These are phyloP conservation scores for Vicia sativa DNA, from an alignment of 306 rosid species.

Conservation along the genomic window DNA sequence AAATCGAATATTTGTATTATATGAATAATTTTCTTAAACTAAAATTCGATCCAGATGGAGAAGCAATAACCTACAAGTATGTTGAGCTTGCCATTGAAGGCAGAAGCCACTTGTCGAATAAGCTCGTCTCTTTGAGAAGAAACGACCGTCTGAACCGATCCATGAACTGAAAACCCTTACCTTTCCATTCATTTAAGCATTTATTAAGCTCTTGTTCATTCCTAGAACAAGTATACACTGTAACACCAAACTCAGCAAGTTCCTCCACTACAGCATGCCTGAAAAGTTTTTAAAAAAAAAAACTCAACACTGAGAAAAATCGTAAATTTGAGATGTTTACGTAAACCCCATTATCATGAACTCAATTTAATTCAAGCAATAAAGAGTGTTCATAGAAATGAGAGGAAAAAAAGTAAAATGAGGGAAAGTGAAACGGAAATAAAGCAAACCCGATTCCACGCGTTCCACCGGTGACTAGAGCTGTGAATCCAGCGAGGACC, in stretches of 20 bases:
- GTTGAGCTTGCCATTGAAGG: constrained; percentile 70
- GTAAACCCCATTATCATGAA: constrained; percentile 1
- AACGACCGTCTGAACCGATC: constrained; percentile 76
- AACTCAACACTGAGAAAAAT: neutral
- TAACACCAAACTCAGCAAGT: constrained; percentile 75
- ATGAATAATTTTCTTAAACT: neutral
- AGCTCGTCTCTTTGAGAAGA: constrained; percentile 66
- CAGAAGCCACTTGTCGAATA: constrained; percentile 50
- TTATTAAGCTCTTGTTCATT: constrained; percentile 64
- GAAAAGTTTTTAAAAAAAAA: neutral
- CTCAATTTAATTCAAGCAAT: neutral
- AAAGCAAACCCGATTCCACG: constrained; percentile 77
- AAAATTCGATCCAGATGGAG: neutral
- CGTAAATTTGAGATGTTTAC: neutral
- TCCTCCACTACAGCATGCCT: constrained; percentile 89
- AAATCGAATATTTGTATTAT: neutral
- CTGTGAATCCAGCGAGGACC: constrained; percentile 79
- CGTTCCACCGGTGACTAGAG: constrained; percentile 92
- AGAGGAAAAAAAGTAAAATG: neutral
- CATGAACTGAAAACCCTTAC: constrained; percentile 62
- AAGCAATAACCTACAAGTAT: constrained; percentile 55
- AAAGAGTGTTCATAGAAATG: neutral
- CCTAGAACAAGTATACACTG: constrained; percentile 83
- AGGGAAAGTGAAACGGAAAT: neutral
- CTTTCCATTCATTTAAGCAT: constrained; percentile 68